A percentile compares a stretch with the other conserved stretches of the same genome.
These are phyloP conservation scores for Kalmusia sp. DNA, from an alignment of 2,329 filamentous ascomycete species.

Conservation along the genomic window DNA sequence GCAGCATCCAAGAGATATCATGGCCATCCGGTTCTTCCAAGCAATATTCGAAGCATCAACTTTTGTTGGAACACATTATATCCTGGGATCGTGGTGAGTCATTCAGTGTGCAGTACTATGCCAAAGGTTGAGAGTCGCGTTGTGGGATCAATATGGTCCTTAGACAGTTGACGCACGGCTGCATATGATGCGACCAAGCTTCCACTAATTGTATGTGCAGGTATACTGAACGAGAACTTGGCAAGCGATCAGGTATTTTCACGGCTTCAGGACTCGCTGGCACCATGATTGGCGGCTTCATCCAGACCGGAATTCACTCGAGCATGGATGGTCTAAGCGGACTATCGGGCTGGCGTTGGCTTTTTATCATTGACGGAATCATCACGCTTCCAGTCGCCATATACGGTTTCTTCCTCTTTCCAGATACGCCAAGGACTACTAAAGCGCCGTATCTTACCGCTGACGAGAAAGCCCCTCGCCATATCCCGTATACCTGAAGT, in stretches of 20 bases:
- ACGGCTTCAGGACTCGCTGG: constrained; percentile 66
- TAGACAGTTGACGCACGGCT: too few relatives aligned
- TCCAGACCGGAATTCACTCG: constrained; percentile 61
- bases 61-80: constrained; percentile 64
- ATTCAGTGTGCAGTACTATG: too few relatives aligned
- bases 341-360: constrained; percentile 62
- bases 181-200: not conserved
- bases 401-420: constrained; percentile 59
- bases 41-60: constrained; percentile 64
- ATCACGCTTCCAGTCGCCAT: constrained; percentile 62
- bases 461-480: constrained; percentile 52
- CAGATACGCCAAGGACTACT: constrained; percentile 53
- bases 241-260: constrained; percentile 68
- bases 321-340: constrained; percentile 57
- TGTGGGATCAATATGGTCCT: too few relatives aligned
- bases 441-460: constrained; percentile 51
- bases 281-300: constrained; percentile 68
- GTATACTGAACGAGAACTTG: constrained; percentile 66
- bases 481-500: constrained; percentile 54
- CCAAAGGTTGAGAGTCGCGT: too few relatives aligned
- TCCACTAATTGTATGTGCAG: not conserved
- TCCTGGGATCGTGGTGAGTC: constrained; percentile 63
- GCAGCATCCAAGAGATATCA: constrained; percentile 61
- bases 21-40: constrained; percentile 64
- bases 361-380: constrained; percentile 58